These are phyloP conservation scores for Rostrohypoxylon terebratum DNA, from an alignment of 495 filamentous ascomycete species.

Conservation along the genomic window DNA sequence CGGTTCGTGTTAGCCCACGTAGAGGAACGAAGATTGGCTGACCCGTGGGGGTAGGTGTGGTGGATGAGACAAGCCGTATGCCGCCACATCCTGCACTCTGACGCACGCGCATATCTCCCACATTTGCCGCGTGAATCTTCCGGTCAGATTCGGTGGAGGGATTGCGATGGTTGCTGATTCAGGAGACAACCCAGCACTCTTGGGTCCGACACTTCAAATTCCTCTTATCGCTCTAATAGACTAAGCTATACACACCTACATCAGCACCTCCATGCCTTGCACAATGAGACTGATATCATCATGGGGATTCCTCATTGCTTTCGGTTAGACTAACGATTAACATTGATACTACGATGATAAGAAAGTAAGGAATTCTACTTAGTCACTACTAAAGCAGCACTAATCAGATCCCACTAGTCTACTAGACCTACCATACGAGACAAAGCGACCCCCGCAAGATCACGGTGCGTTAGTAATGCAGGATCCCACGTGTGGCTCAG, in stretches of 20 bases:
- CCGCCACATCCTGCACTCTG: slow-evolving; percentile 31
- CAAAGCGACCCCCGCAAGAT: slow-evolving; percentile 12
- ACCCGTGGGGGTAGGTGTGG: slow-evolving; percentile 10
- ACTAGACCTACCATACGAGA: slow-evolving; percentile 16
- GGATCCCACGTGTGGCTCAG: slow-evolving; percentile 14
- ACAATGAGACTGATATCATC: not conserved
- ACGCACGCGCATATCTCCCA: slow-evolving; percentile 26
- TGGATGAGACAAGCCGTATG: slow-evolving; percentile 9
- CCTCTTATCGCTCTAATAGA: not conserved
- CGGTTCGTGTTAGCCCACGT: slow-evolving; percentile 3
- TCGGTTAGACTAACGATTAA: not conserved
- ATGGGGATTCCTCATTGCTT: not conserved
- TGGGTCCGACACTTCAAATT: not conserved
- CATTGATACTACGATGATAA: not conserved
- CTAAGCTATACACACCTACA: not conserved
- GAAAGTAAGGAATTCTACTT: not conserved
- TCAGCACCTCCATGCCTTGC: not conserved
- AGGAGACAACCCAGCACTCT: not conserved
- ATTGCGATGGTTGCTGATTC: not conserved
- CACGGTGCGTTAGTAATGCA: not conserved
- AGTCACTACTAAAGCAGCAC: not conserved
- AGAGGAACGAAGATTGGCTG: slow-evolving; percentile 19
- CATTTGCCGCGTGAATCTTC: slow-evolving; percentile 17
- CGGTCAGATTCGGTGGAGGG: not conserved
- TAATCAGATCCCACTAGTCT: not conserved